phyloP scores from a whole-genome alignment of 805 yeast genomes.

The Wickerhamomyces bovis region DNA sequence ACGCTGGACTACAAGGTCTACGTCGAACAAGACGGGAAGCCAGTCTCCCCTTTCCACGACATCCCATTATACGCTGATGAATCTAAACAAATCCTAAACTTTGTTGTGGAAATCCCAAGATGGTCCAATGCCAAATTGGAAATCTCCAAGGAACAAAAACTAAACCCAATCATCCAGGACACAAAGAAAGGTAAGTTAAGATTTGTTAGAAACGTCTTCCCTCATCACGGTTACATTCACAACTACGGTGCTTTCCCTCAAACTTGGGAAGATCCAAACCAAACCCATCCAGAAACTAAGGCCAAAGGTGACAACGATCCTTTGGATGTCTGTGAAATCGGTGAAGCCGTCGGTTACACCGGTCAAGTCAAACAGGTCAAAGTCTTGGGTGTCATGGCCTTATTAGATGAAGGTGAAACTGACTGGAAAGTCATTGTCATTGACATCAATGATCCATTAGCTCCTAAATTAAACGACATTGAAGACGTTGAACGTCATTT shows the following conservation, averaged over 20 bases:
- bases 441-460: slow-evolving; percentile 77
- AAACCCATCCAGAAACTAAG: slow-evolving; percentile 57
- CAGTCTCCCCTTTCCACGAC: slow-evolving; percentile 92
- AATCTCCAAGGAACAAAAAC: slow-evolving; percentile 73
- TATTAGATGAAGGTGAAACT: slow-evolving; percentile 87
- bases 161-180: slow-evolving; percentile 96
- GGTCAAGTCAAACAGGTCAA: slow-evolving; percentile 85
- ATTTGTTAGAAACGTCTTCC: slow-evolving; percentile 96
- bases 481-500: slow-evolving; percentile 85
- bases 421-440: slow-evolving; percentile 92
- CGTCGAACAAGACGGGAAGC: slow-evolving; percentile 90
- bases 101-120: slow-evolving; percentile 96
- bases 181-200: slow-evolving; percentile 95
- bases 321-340: slow-evolving; percentile 79
- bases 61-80: slow-evolving; percentile 91
- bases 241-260: slow-evolving; percentile 99
- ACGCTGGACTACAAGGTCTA: slow-evolving; percentile 88
- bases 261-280: slow-evolving; percentile 41
- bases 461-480: slow-evolving; percentile 78
- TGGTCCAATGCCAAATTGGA: slow-evolving; percentile 98
- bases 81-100: slow-evolving; percentile 79
- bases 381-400: slow-evolving; percentile 89
- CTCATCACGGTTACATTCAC: slow-evolving; percentile 97
- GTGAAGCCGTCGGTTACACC: slow-evolving; percentile 55
- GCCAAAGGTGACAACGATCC: slow-evolving; percentile 83